A percentile compares a stretch with the other conserved stretches of the same genome.
phyloP scores from a whole-genome alignment of 2,329 filamentous ascomycete genomes.

The Paecilomyces dactylethromorphus region DNA sequence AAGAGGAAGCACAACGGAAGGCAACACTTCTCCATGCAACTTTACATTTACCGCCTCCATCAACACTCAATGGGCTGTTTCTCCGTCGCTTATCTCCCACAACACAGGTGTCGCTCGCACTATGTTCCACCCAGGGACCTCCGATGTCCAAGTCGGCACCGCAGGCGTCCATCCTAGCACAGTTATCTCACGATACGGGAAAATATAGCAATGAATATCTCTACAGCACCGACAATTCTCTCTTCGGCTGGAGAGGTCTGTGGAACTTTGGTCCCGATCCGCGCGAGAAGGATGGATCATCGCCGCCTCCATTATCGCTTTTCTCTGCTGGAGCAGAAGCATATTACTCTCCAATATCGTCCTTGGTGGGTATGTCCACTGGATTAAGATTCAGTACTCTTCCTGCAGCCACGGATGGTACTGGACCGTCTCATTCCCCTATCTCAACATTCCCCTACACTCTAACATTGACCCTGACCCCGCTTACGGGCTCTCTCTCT shows the following conservation, averaged over 20 bases:
- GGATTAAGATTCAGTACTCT: constrained; percentile 86
- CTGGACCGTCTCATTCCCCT: constrained; percentile 19
- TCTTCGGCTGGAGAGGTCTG: constrained; percentile 79
- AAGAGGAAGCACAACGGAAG: constrained; percentile 21
- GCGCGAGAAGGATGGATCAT: constrained; percentile 5
- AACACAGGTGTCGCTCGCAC: constrained; percentile 69
- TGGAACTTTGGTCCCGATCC: constrained; percentile 80
- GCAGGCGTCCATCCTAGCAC: constrained; percentile 39
- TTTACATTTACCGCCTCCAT: constrained; percentile 56
- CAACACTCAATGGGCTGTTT: constrained; percentile 79
- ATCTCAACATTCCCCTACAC: constrained; percentile 80
- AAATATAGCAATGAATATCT: constrained; percentile 86
- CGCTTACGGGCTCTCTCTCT: constrained; percentile 86
- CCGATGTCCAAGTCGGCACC: constrained; percentile 38
- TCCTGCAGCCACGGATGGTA: constrained; percentile 43
- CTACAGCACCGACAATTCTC: constrained; percentile 83
- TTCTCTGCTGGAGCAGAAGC: constrained; percentile 89
- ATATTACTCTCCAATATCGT: constrained; percentile 93
- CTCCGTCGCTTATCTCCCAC: constrained; percentile 70
- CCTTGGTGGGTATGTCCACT: constrained; percentile 83
- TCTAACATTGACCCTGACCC: constrained; percentile 87
- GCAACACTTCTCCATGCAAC: constrained; percentile 41
- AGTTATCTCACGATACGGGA: constrained; percentile 64
- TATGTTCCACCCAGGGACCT: constrained; percentile 34
- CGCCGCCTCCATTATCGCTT: constrained; percentile 63